Base-by-base conservation (phyloP, 129 eudicot species). In the Arctium lappa region DNA sequence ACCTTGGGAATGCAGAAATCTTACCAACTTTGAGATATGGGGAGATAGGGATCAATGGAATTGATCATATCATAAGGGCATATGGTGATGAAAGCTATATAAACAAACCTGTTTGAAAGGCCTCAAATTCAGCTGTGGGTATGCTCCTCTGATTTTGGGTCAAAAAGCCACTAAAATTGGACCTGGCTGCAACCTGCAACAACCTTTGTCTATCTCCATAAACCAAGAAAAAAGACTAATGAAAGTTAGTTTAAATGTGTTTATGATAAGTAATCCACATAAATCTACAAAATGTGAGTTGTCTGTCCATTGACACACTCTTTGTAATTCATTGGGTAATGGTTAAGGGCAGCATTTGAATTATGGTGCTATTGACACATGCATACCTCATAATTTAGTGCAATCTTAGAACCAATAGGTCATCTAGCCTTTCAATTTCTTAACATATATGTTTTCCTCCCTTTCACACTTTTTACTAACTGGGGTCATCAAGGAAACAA, bases 1-100 rank as follows among this genome's bases (percentile, higher is more conserved):
- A 77, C 56, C 31, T 85, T 74, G 78, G 63, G 50, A 85, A 79
- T 62, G 80, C 84, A 85, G 53, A 74, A 82, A 34, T 38, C 5
- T 56, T 68, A 27, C 72, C 42, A 22, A 50, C 46, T 74, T 85
- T 22, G 76, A 50, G 80, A 85, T 73, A 79, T 69, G 74, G 62
- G 32, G 76, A 73, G 70, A 79, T 73, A 75, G 83, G 79, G 74
- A 84, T 62, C 22, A 84, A 34, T 63, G 30, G 60, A 82, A 80
- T 84, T 37, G 81, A 50, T 85, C 81, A 46, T 46, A 78, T 22
- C 27, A 22, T 22, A n/a, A 73, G 50, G 72, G 80, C 12, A 84
- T 79, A 63, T 63, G 78, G 62, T 73, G 80, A 84, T 42, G 83
- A 79, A 65, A 44, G 69, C 85, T 4, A 3, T 71, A 13, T 12